A percentile compares a stretch with the other conserved stretches of the same genome.
Conservation (phyloP, 768 basidiomycete genomes). For the Galerina sulciceps region DNA sequence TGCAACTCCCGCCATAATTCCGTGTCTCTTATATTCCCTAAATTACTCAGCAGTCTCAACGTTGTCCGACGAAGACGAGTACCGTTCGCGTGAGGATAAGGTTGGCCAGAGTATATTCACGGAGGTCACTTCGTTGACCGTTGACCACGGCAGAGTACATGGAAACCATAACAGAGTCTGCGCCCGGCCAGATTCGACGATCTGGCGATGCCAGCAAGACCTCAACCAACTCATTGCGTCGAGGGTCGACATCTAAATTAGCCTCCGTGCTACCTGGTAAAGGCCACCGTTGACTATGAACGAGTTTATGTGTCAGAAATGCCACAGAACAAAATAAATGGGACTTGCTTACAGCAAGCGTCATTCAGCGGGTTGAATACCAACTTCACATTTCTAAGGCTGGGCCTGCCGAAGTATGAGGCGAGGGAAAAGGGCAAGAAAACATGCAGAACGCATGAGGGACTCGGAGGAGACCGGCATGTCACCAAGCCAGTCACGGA, state of each 20-base stretch:
- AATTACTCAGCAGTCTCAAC: constrained; percentile 36
- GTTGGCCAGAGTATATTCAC: constrained; percentile 32
- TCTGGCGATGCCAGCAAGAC: constrained; percentile 35
- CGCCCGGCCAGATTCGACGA: constrained; percentile 46
- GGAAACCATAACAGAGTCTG: constrained; percentile 29
- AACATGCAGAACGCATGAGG: too few relatives aligned
- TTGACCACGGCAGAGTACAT: constrained; percentile 30
- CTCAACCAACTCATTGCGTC: constrained; percentile 43
- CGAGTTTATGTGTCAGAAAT: constrained; percentile 28
- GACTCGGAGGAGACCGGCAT: too few relatives aligned
- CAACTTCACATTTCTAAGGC: too few relatives aligned
- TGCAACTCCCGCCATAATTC: constrained; percentile 34
- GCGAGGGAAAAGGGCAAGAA: too few relatives aligned
- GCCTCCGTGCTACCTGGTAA: constrained; percentile 49
- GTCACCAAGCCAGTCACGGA: too few relatives aligned
- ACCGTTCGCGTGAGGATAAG: constrained; percentile 36
- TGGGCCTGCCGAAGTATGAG: too few relatives aligned
- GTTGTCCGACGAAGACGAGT: constrained; percentile 28
- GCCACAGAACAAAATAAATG: constrained; percentile 13
- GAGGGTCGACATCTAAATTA: constrained; percentile 42
- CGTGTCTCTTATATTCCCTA: constrained; percentile 39
- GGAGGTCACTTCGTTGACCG: constrained; percentile 44
- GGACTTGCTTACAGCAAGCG: constrained; percentile 45
- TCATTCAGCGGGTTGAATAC: constrained; percentile 2
- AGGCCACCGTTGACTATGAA: constrained; percentile 46